A percentile compares a stretch with the other conserved stretches of the same genome.
Conservation (phyloP, 805 yeast genomes). For the Saturnispora quitensis region DNA sequence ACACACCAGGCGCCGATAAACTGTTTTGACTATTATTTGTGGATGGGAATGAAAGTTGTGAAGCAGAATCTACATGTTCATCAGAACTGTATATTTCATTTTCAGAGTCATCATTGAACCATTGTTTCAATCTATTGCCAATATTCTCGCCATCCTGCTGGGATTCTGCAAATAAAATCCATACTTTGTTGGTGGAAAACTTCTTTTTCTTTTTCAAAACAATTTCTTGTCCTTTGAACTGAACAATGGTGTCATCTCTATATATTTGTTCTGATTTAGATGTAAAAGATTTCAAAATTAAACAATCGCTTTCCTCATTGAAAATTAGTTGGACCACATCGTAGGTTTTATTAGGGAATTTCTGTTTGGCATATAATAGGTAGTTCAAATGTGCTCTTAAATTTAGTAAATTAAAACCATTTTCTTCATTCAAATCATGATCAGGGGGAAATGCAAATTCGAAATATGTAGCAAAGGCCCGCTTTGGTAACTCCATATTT, state of each 20-base stretch:
- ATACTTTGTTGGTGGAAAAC: conserved; percentile 23
- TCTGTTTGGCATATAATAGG: conserved; percentile 17
- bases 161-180: conserved; percentile 67
- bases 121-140: conserved; percentile 15
- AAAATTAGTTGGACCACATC: conserved; percentile 9
- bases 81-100: not conserved
- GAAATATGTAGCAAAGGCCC: conserved; percentile 21
- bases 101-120: conserved; percentile 14
- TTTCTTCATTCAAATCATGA: conserved; percentile 4
- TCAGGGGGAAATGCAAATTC: conserved; percentile 15
- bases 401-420: not conserved
- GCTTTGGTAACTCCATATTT: conserved; percentile 14
- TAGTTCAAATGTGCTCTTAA: conserved; percentile 9
- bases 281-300: conserved; percentile 4
- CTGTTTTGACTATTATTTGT: not conserved
- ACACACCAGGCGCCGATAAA: conserved; percentile 1
- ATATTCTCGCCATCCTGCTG: conserved; percentile 43
- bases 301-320: conserved; percentile 4
- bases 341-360: conserved; percentile 13
- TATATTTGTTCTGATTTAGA: conserved; percentile 18
- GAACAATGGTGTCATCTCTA: conserved; percentile 17
- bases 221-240: conserved; percentile 21
- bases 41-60: not conserved
- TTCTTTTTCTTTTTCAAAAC: conserved; percentile 23
- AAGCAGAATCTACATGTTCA: not conserved